Conservation (phyloP, 495 filamentous ascomycete species). For the Aspergillus wentii region DNA sequence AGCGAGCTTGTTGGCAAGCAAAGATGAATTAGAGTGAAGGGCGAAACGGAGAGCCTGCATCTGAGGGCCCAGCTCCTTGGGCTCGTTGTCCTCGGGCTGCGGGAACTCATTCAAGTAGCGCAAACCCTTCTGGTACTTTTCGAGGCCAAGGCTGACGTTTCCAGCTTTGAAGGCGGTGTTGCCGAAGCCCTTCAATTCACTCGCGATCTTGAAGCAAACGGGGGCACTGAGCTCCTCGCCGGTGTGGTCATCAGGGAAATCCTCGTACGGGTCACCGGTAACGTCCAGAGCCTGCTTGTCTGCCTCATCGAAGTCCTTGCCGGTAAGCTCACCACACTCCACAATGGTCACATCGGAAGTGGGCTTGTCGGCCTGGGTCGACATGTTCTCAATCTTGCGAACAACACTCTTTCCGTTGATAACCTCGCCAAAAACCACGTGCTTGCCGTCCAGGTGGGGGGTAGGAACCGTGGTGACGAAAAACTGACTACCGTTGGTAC, state of each 20-base stretch:
- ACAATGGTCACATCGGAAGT: conserved; percentile 63
- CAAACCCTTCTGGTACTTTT: conserved; percentile 97
- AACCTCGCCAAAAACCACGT: conserved; percentile 61
- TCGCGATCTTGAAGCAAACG: conserved; percentile 59
- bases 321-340: conserved; percentile 83
- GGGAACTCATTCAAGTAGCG: conserved; percentile 91
- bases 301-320: conserved; percentile 57
- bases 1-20: conserved; percentile 76
- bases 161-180: conserved; percentile 85
- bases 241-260: conserved; percentile 87
- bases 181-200: conserved; percentile 86
- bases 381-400: conserved; percentile 82
- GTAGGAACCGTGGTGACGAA: conserved; percentile 94
- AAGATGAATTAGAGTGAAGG: conserved; percentile 71
- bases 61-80: conserved; percentile 58
- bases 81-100: conserved; percentile 58
- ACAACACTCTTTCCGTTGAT: conserved; percentile 87
- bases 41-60: conserved; percentile 71
- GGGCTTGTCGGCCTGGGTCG: conserved; percentile 82
- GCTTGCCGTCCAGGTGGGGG: conserved; percentile 91
- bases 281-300: conserved; percentile 63
- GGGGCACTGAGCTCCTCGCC: conserved; percentile 57
- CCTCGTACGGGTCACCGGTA: conserved; percentile 90
- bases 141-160: conserved; percentile 65
- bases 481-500: conserved; percentile 96